A percentile compares a stretch with the other conserved stretches of the same genome.
These are phyloP conservation scores for Austroboletus novae-zelandiae DNA, from an alignment of 1,284 basidiomycete genomes.

Conservation along the genomic window DNA sequence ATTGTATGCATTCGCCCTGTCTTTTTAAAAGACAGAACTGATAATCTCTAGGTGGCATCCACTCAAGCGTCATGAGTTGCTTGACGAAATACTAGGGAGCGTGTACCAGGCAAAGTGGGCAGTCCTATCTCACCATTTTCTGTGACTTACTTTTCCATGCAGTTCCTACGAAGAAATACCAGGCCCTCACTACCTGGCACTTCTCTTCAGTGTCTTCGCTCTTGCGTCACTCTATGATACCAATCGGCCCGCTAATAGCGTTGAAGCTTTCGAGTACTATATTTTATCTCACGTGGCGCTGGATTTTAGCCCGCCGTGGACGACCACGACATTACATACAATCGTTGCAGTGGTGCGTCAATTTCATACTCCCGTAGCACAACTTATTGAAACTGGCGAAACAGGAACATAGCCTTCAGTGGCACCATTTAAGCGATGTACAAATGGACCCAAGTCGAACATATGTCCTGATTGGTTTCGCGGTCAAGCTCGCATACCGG, in stretches of 20 bases:
- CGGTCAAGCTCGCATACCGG: constrained; percentile 54
- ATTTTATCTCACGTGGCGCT: constrained; percentile 51
- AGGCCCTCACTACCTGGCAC: constrained; percentile 45
- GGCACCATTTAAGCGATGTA: constrained; percentile 55
- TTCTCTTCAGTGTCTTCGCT: constrained; percentile 57
- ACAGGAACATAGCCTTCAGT: constrained; percentile 57
- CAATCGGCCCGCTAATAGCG: constrained; percentile 38
- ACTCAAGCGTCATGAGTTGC: constrained; percentile 41
- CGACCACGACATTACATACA: constrained; percentile 48
- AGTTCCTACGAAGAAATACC: constrained; percentile 36
- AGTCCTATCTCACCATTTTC: constrained; percentile 6
- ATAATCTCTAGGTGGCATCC: constrained; percentile 35
- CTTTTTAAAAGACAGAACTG: neutral
- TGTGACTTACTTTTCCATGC: constrained; percentile 2
- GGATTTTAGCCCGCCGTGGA: constrained; percentile 43
- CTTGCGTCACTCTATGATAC: constrained; percentile 52
- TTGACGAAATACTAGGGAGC: constrained; percentile 46
- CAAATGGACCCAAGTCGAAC: constrained; percentile 46
- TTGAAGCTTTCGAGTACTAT: constrained; percentile 58
- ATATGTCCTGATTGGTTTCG: constrained; percentile 58
- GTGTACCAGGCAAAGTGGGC: constrained; percentile 48
- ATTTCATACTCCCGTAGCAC: neutral
- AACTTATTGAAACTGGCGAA: neutral
- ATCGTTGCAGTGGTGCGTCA: constrained; percentile 51
- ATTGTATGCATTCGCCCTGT: constrained; percentile 37